Evolutionary conservation across 805 yeast species (phyloP), one percentile per base, ranked within the genome.

Genomic region (Candida morakotiae): DNA sequence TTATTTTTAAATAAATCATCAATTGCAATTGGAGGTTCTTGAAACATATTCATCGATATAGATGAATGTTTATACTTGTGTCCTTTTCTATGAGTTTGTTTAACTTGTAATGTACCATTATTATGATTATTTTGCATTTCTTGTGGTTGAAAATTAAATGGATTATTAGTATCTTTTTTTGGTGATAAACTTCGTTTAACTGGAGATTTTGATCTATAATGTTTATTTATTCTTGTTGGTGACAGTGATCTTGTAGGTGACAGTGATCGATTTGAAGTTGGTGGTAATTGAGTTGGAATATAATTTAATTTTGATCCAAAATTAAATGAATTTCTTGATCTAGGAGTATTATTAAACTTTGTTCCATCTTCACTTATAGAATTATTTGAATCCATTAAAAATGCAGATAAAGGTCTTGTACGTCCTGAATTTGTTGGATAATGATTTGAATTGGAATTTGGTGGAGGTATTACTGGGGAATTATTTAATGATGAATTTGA

Each of bases 61-160:
- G 96, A 88, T 2, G 97, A 88, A 59, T 91, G 98, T 56, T 91
- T 91, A 56, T 91, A 91, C 48, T 91, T 75, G 60, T 91, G 98
- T 5, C 98, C 98, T 48, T 89, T 79, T 68, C 98, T 80, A 50
- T 80, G 86, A 0, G 84, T 79, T 1, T 87, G 77, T 51, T 65
- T 73, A 21, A 60, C 56, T 37, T 48, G 54, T 9, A 64, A 21
- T 25, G 33, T 41, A 7, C 60, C 49, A 11, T 48, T 46, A 25
- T 25, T 32, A 15, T 26, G 23, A 15, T 21, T 46, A 54, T 63
- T 50, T 49, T 62, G 56, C 22, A 61, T 43, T 43, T 65, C 73
- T 41, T 75, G 73, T 7, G 83, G 73, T 45, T 76, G 69, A 64
- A 82, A 83, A 49, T 80, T 79, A 66, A 83, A 83, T 1, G 89